Evolutionary conservation across 306 rosid species (phyloP).

Genomic region (Styphnolobium japonicum): DNA sequence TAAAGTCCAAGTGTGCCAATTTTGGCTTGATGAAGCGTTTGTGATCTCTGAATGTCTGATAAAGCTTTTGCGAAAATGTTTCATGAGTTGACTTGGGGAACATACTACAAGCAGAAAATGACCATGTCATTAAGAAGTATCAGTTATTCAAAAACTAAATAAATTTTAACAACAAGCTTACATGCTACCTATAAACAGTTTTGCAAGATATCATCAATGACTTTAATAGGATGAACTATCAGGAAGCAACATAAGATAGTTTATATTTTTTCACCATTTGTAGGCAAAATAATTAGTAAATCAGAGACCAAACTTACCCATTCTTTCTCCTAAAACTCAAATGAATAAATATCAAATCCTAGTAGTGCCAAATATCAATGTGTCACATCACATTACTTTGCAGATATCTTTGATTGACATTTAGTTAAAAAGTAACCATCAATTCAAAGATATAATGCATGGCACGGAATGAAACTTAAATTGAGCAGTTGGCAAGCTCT

Average conservation of each 20-base stretch:
- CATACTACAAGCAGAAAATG: constrained; percentile 58
- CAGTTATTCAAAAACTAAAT: background rate
- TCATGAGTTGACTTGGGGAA: constrained; percentile 93
- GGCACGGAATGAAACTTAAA: background rate
- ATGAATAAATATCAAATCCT: constrained; percentile 14
- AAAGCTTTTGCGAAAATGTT: constrained; percentile 82
- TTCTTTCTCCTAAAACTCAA: constrained; percentile 12
- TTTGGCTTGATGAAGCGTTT: constrained; percentile 93
- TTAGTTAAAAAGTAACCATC: constrained; percentile 2
- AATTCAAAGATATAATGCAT: background rate
- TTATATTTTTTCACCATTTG: background rate
- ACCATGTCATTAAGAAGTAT: constrained; percentile 4
- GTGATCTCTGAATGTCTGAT: constrained; percentile 82
- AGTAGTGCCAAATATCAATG: background rate
- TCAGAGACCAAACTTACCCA: constrained; percentile 12
- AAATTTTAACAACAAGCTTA: background rate
- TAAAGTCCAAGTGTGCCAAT: constrained; percentile 79
- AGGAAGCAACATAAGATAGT: constrained; percentile 14
- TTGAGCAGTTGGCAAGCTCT: constrained; percentile 11
- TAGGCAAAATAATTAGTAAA: background rate
- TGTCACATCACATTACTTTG: constrained; percentile 18
- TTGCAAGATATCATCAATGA: constrained; percentile 20
- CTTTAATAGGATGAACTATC: constrained; percentile 15
- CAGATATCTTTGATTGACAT: background rate
- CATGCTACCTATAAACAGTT: constrained; percentile 8